Conservation (phyloP, 768 basidiomycete genomes). For the Psilocybe cyanescens region DNA sequence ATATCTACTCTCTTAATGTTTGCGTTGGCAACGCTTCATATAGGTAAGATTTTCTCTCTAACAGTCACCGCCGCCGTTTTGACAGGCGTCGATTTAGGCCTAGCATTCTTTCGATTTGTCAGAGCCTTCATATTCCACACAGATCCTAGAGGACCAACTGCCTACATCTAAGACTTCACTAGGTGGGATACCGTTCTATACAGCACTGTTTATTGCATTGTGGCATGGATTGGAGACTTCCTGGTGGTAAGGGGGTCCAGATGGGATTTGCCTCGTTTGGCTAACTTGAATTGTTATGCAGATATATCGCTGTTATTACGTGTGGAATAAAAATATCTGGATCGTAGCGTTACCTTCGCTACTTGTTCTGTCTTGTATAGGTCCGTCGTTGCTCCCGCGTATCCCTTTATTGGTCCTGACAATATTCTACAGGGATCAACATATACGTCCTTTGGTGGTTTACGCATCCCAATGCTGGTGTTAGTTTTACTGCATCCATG, state of each 20-base stretch:
- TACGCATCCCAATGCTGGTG: slow-evolving; percentile 7
- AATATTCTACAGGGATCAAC: slow-evolving; percentile 9
- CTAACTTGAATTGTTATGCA: neutral
- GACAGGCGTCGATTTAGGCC: slow-evolving; percentile 3
- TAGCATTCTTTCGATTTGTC: slow-evolving; percentile 23
- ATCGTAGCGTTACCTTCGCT: slow-evolving; percentile 22
- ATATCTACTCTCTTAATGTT: slow-evolving; percentile 26
- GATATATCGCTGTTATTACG: slow-evolving; percentile 31
- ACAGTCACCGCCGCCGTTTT: neutral
- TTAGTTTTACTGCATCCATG: neutral
- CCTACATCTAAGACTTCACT: slow-evolving; percentile 21
- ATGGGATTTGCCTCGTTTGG: neutral
- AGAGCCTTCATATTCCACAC: slow-evolving; percentile 19
- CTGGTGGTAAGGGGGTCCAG: slow-evolving; percentile 12
- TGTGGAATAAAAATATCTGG: slow-evolving; percentile 24
- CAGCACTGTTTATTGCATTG: slow-evolving; percentile 20
- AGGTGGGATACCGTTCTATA: slow-evolving; percentile 27
- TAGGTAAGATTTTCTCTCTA: slow-evolving; percentile 17
- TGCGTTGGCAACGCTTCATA: slow-evolving; percentile 25
- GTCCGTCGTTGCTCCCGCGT: slow-evolving; percentile 6
- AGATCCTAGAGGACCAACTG: slow-evolving; percentile 13
- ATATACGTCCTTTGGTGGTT: slow-evolving; percentile 25
- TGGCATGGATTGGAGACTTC: slow-evolving; percentile 29
- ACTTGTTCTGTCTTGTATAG: slow-evolving; percentile 18
- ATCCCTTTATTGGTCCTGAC: neutral